Conservation (phyloP, 306 rosid species). For the Corylus heterophylla region DNA sequence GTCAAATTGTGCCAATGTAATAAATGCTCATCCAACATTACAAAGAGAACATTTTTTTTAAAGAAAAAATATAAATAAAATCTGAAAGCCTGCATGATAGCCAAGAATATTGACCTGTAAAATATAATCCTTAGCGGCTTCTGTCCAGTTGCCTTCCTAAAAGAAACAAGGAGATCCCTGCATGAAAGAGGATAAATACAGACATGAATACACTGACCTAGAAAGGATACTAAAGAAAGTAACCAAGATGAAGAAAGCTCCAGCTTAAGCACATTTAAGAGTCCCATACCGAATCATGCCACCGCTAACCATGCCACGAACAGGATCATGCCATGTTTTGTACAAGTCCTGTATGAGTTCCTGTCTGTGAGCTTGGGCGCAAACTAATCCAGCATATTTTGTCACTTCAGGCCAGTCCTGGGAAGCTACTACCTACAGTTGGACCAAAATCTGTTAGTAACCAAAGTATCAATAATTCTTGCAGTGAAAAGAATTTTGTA, state of each 20-base stretch:
- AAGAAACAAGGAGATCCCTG: constrained; percentile 92
- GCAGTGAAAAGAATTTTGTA: not conserved
- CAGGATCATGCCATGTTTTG: constrained; percentile 94
- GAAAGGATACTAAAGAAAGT: not conserved
- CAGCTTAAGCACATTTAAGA: constrained; percentile 7
- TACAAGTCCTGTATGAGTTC: constrained; percentile 91
- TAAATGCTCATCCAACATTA: not conserved
- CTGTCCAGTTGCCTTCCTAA: constrained; percentile 93
- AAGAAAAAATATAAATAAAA: not conserved
- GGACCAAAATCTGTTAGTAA: constrained; percentile 30
- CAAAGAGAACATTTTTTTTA: not conserved
- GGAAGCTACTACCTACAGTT: constrained; percentile 85
- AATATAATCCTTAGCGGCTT: constrained; percentile 87
- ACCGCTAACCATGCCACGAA: constrained; percentile 84
- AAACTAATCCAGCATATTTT: constrained; percentile 87
- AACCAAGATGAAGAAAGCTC: constrained; percentile 17
- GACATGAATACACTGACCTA: constrained; percentile 5
- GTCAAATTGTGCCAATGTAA: not conserved
- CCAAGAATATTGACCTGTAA: constrained; percentile 61
- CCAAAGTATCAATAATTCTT: constrained; percentile 8
- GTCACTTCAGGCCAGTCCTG: constrained; percentile 99
- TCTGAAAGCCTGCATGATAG: not conserved
- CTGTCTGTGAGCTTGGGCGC: constrained; percentile 95
- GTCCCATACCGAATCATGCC: constrained; percentile 80
- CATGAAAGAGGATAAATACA: constrained; percentile 17